Conservation (phyloP, 768 basidiomycete species). For the Sporobolomyces roseus region DNA sequence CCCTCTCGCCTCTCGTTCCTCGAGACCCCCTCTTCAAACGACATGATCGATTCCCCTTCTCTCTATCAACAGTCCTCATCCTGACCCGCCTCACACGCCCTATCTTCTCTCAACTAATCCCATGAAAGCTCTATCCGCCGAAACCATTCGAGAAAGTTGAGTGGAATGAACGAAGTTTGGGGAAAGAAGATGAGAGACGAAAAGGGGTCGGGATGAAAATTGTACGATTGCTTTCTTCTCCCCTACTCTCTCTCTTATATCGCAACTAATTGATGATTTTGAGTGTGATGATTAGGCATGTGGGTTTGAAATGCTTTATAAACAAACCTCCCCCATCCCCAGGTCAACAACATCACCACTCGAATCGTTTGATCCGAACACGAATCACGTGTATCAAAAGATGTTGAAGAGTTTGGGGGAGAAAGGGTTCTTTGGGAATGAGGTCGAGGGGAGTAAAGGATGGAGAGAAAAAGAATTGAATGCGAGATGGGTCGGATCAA, state of each 20-base stretch:
- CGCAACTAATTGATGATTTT: background rate
- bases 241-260: background rate
- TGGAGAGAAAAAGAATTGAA: constrained; percentile 72
- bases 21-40: constrained; percentile 55
- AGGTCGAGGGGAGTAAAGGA: constrained; percentile 66
- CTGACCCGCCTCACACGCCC: constrained; percentile 77
- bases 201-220: constrained; percentile 90
- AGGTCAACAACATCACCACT: background rate
- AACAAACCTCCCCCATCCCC: constrained; percentile 61
- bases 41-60: constrained; percentile 54
- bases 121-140: constrained; percentile 88
- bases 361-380: background rate
- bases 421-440: constrained; percentile 68
- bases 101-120: constrained; percentile 85
- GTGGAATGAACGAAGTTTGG: constrained; percentile 56
- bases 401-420: constrained; percentile 42
- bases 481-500: constrained; percentile 67
- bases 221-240: constrained; percentile 64
- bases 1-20: constrained; percentile 51
- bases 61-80: constrained; percentile 53
- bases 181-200: constrained; percentile 68
- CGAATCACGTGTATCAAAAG: constrained; percentile 43
- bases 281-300: constrained; percentile 59
- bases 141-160: constrained; percentile 66
- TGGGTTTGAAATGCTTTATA: constrained; percentile 95